These are phyloP conservation scores for Angomonas ambiguus DNA, from an alignment of 208 protist genomes.

Conservation along the genomic window DNA sequence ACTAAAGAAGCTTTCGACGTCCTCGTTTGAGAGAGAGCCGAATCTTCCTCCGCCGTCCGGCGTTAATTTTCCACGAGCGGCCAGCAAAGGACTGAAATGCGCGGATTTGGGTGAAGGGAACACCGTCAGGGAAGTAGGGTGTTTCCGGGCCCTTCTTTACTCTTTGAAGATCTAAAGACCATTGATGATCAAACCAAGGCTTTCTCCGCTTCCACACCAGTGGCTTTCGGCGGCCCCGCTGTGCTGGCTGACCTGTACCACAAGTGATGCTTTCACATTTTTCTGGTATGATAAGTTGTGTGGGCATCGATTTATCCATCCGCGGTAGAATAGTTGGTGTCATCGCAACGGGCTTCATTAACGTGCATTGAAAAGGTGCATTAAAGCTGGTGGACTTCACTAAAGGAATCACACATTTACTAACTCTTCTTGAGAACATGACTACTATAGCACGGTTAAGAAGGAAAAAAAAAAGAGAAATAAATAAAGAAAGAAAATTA, in stretches of 20 bases:
- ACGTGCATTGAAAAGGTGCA: no score
- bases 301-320: slow-evolving; percentile 64
- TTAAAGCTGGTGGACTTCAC: slow-evolving; percentile 4
- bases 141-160: slow-evolving; percentile 80
- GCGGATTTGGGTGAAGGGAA: slow-evolving; percentile 84
- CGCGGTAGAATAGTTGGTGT: slow-evolving; percentile 25
- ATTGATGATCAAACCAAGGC: slow-evolving; percentile 87
- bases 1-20: slow-evolving; percentile 78
- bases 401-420: slow-evolving; percentile 7
- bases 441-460: background rate
- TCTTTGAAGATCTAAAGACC: slow-evolving; percentile 77
- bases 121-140: slow-evolving; percentile 79
- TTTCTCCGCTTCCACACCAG: slow-evolving; percentile 88
- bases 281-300: slow-evolving; percentile 57
- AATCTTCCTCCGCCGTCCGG: slow-evolving; percentile 79
- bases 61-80: slow-evolving; percentile 85
- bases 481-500: background rate
- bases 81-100: slow-evolving; percentile 84
- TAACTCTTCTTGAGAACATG: slow-evolving; percentile 12
- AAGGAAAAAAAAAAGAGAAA: background rate
- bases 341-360: slow-evolving; percentile 22
- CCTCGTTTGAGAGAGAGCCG: slow-evolving; percentile 83
- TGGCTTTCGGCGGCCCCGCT: slow-evolving; percentile 74
- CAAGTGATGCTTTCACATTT: slow-evolving; percentile 42
- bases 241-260: slow-evolving; percentile 78